Base-by-base conservation (phyloP, 163 green algal genomes). In the Chloroidium sp. region DNA sequence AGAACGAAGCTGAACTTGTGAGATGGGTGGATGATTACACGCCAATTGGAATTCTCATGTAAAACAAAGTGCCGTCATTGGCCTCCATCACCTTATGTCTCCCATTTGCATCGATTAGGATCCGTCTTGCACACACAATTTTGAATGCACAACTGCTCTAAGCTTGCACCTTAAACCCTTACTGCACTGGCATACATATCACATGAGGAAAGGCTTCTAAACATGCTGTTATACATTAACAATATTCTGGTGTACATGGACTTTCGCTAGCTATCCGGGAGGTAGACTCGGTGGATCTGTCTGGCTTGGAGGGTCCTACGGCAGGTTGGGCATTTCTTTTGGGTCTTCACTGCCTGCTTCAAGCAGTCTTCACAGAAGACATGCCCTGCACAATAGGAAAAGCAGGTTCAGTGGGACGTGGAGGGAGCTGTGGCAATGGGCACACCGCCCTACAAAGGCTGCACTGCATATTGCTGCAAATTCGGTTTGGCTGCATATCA, bases 1-100 rank as follows among this genome's bases (percentile, higher is more conserved):
- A 89, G 96, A 77, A 99, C 95, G 82, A 99, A 99, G 92, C 90
- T 99, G 81, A 92, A 92, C 84, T 90, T 98, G 77, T 98, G 95
- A 93, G 82, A 72, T 6, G 64, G 64, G 8, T 72, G 64, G 64
- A 72, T 72, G 64, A 36, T 36, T 36, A 79, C 78, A 61, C 72
- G 6, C 6, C 64, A 6, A 72, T 72, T 72, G 64, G 64, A 10
- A 72, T 72, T 72, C 6, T 72, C 36, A 36, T 36, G 36, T 36
- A 36, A 36, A 36, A 36, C 36, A 36, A 36, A 36, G 36, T 36
- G 36, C 36, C 36, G 36, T 36, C 36, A 36, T 36, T 36, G 36
- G 36, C 36, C 36, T 36, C 36, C 36, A 36, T 36, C 36, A 36
- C 36, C 36, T 36, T 36, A 36, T 36, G 36, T 36, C 36, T 36